These are phyloP conservation scores for Gynochthodes officinalis DNA, from an alignment of 257 asterid genomes.

Conservation along the genomic window DNA sequence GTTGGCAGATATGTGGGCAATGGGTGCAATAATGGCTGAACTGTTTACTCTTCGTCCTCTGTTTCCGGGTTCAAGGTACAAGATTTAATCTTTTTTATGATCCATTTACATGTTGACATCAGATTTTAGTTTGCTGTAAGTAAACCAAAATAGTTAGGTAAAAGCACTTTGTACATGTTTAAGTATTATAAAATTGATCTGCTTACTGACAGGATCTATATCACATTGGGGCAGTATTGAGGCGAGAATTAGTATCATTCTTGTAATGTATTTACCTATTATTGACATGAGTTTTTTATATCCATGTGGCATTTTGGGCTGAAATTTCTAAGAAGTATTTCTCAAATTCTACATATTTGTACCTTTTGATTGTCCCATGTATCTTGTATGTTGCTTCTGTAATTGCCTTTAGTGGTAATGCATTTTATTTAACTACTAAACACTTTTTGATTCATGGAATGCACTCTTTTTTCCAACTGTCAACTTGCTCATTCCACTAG, in stretches of 20 bases:
- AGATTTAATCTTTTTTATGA: background rate
- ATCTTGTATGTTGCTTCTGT: background rate
- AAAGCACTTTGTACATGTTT: too few relatives aligned
- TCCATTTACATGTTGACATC: background rate
- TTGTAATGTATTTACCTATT: too few relatives aligned
- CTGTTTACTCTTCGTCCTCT: constrained; percentile 78
- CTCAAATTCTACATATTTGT: background rate
- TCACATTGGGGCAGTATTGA: background rate
- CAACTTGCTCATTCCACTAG: too few relatives aligned
- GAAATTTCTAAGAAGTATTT: background rate
- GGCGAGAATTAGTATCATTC: background rate
- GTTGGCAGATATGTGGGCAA: constrained; percentile 91
- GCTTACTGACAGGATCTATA: background rate
- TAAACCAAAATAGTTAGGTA: background rate
- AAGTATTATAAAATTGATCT: too few relatives aligned
- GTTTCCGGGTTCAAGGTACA: constrained; percentile 91
- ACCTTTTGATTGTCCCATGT: background rate
- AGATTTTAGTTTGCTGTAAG: background rate
- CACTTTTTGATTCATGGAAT: background rate
- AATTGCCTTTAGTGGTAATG: background rate
- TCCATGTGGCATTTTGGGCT: background rate
- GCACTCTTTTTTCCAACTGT: too few relatives aligned
- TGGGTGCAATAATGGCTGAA: constrained; percentile 99
- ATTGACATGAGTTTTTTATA: background rate
- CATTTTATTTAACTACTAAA: background rate